phyloP scores from a whole-genome alignment of 2,329 filamentous ascomycete genomes.

The Rhytidhysteron rufulum region DNA sequence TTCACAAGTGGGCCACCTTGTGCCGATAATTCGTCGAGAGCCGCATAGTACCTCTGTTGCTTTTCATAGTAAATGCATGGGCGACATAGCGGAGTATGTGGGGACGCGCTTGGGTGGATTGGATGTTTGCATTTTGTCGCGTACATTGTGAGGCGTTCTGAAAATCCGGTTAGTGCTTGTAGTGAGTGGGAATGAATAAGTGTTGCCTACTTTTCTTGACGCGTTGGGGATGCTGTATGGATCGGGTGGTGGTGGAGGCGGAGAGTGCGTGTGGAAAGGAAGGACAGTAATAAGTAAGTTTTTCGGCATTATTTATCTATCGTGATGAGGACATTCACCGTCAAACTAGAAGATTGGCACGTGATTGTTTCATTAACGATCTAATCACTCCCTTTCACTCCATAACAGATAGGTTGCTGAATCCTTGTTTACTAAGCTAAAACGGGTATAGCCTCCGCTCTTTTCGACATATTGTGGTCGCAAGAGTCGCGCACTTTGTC shows the following conservation, averaged over 20 bases:
- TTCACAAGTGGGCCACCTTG: constrained; percentile 11
- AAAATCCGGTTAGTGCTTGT: not conserved
- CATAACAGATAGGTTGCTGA: no score
- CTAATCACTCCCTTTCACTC: no score
- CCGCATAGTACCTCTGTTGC: constrained; percentile 12
- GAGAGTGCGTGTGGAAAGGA: not conserved
- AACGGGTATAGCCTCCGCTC: no score
- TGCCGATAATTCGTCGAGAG: constrained; percentile 8
- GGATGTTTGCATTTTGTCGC: constrained; percentile 20
- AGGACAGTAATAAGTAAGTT: not conserved
- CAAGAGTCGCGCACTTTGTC: no score
- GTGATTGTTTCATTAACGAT: no score
- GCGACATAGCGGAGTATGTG: constrained; percentile 18
- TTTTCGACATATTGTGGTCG: no score
- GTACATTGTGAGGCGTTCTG: constrained; percentile 1
- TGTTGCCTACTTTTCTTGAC: not conserved
- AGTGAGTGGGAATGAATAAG: not conserved
- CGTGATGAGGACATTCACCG: not conserved
- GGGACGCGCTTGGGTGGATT: constrained; percentile 16
- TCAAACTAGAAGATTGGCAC: no score
- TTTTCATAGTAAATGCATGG: constrained; percentile 12
- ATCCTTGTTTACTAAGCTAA: no score
- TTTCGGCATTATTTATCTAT: not conserved
- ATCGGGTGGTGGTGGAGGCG: not conserved
- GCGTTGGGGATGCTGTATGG: not conserved